A percentile compares a stretch with the other conserved stretches of the same genome.
Conservation (phyloP, 2,329 filamentous ascomycete genomes). For the Cercospora berteroae region DNA sequence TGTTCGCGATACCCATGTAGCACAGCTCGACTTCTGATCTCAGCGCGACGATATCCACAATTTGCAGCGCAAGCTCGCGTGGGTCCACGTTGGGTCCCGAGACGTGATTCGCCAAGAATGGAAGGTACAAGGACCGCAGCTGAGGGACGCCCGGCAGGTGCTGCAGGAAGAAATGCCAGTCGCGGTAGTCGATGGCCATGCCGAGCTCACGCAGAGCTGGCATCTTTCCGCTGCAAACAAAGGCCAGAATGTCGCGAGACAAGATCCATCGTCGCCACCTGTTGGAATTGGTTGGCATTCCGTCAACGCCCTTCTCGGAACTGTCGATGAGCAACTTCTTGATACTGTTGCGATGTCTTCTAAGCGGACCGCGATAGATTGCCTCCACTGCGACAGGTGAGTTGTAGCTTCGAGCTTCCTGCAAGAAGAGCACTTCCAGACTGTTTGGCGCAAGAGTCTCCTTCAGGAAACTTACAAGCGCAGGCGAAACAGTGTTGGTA, state of each 20-base stretch:
- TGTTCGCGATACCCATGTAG: conserved; percentile 72
- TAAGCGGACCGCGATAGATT: conserved; percentile 68
- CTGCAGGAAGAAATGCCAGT: conserved; percentile 82
- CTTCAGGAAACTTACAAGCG: conserved; percentile 71
- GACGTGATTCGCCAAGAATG: conserved; percentile 63
- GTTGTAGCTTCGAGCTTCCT: conserved; percentile 59
- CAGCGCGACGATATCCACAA: conserved; percentile 74
- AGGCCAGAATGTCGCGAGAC: conserved; percentile 65
- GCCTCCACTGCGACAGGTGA: conserved; percentile 64
- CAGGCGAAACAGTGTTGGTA: conserved; percentile 67
- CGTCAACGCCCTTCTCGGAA: conserved; percentile 52
- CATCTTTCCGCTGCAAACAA: conserved; percentile 76
- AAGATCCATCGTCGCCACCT: conserved; percentile 71
- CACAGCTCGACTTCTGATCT: conserved; percentile 73
- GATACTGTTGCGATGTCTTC: conserved; percentile 68
- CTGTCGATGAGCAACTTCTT: conserved; percentile 74
- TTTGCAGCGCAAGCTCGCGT: conserved; percentile 70
- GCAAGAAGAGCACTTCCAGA: conserved; percentile 74
- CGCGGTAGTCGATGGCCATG: conserved; percentile 68
- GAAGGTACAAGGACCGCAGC: conserved; percentile 68
- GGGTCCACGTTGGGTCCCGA: conserved; percentile 57
- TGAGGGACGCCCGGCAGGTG: conserved; percentile 68
- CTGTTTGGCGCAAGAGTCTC: conserved; percentile 75
- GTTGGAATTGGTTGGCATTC: conserved; percentile 39
- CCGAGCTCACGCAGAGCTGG: conserved; percentile 67